Evolutionary conservation across 768 basidiomycete genomes (phyloP), one percentile per base, ranked within the genome.

Genomic region (Hortiboletus campestris): DNA sequence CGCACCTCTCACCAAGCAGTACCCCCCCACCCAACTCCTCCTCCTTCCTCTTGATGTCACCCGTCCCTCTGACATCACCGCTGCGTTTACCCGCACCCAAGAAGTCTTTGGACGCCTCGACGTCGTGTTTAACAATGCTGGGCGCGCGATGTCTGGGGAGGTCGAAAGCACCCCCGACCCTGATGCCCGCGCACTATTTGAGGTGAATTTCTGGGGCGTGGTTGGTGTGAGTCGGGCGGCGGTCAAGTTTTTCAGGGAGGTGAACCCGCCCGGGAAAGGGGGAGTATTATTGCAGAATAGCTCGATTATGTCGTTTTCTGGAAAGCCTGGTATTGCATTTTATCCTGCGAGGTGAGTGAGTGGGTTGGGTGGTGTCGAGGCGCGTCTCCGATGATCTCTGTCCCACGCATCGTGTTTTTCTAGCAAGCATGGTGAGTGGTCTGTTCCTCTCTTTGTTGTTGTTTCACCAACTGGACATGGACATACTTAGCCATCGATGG

Each of bases 121-220:
- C 53, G 73, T 78, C 49, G 76, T 78, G 3, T 72, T 73, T 61
- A 76, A 72, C 64, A 80, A 79, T 57, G 76, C 77, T 56, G 65
- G 56, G 34, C 65, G 63, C 32, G 59, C 48, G 2, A 47, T 71
- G 8, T 20, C 70, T 2, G 65, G 63, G 4, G 73, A 76, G 43
- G 58, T 72, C 25, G 77, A 77, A 60, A 66, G 58, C n/a, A 67
- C 65, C 17, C 57, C 68, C 2, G 68, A 69, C 9, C 62, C 56
- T 0, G 61, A 63, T 1, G 74, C 72, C 7, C 62, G 72, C 6
- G 49, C 54, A 5, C 13, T 71, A 53, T 75, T 77, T 49, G 72
- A 75, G 42, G 68, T 66, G 2, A 70, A 67, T 44, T 74, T 55
- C 19, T 55, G 46, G 46, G 49, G 53, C 12, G 22, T 52, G 1